phyloP scores from a whole-genome alignment of 352 stramenopile species.

The Pythium phragmiticola region DNA sequence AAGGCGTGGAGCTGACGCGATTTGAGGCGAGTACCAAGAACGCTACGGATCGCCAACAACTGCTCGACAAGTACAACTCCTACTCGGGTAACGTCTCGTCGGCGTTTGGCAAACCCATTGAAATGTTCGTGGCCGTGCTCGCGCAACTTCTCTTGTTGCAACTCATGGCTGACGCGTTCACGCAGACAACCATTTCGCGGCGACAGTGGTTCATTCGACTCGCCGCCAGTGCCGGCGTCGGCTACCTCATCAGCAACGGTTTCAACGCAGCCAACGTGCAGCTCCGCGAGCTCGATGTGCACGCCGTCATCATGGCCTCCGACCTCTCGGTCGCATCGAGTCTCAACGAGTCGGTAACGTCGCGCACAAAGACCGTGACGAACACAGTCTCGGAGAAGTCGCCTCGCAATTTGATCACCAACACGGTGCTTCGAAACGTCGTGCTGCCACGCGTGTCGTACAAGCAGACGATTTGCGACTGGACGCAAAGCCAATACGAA shows the following conservation, averaged over 20 bases:
- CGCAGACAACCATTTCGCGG: neutral
- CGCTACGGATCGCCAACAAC: too few species aligned
- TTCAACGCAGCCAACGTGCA: conserved; percentile 18
- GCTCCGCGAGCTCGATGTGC: neutral
- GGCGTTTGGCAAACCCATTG: neutral
- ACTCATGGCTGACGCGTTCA: neutral
- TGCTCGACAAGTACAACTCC: conserved; percentile 10
- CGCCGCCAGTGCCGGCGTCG: neutral
- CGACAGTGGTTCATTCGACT: neutral
- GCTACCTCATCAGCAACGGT: conserved; percentile 9
- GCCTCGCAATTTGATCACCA: neutral
- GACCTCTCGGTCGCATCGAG: neutral
- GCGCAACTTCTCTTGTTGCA: conserved; percentile 6
- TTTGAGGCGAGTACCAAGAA: neutral
- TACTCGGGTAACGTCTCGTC: conserved; percentile 8
- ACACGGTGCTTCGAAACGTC: too few species aligned
- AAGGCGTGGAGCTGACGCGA: neutral
- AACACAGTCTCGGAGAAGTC: neutral
- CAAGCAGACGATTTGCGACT: too few species aligned
- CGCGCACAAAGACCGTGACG: neutral
- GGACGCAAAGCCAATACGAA: too few species aligned
- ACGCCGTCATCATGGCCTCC: neutral
- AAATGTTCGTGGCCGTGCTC: neutral
- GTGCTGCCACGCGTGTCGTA: too few species aligned
- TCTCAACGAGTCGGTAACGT: neutral